Conservation (phyloP, 2,329 filamentous ascomycete species). For the Nannizzia gypsea region DNA sequence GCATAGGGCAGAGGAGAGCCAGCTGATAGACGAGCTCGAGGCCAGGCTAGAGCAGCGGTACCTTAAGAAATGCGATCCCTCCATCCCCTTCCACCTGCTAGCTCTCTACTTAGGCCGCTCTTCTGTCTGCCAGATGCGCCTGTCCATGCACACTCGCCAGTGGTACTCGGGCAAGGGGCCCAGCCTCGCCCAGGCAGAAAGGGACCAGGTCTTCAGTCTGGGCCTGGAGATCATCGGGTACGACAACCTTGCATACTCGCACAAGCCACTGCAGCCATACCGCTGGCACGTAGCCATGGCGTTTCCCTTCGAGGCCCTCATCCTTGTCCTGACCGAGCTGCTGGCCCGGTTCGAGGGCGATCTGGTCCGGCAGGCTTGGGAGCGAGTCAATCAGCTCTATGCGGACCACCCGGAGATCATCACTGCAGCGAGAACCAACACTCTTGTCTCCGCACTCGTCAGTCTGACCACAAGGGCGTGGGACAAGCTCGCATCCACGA, state of each 20-base stretch:
- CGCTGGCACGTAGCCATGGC: conserved; percentile 33
- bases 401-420: not conserved
- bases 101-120: not conserved
- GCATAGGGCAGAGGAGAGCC: conserved; percentile 13
- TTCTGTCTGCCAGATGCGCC: not conserved
- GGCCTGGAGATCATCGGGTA: conserved; percentile 23
- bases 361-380: conserved; percentile 31
- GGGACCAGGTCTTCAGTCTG: conserved; percentile 27
- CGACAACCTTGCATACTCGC: conserved; percentile 28
- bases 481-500: not conserved
- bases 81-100: conserved; percentile 25
- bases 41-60: conserved; percentile 23
- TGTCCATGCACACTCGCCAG: conserved; percentile 8
- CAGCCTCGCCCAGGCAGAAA: conserved; percentile 21
- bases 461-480: not conserved
- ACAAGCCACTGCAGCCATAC: conserved; percentile 27
- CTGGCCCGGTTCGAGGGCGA: conserved; percentile 25
- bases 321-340: conserved; percentile 34
- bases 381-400: not conserved
- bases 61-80: conserved; percentile 25
- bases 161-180: not conserved
- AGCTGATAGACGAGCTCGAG: conserved; percentile 20
- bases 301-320: conserved; percentile 39
- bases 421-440: not conserved
- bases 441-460: not conserved